Evolutionary conservation across 768 basidiomycete species (phyloP).

Genomic region (Auriscalpium orientale): DNA sequence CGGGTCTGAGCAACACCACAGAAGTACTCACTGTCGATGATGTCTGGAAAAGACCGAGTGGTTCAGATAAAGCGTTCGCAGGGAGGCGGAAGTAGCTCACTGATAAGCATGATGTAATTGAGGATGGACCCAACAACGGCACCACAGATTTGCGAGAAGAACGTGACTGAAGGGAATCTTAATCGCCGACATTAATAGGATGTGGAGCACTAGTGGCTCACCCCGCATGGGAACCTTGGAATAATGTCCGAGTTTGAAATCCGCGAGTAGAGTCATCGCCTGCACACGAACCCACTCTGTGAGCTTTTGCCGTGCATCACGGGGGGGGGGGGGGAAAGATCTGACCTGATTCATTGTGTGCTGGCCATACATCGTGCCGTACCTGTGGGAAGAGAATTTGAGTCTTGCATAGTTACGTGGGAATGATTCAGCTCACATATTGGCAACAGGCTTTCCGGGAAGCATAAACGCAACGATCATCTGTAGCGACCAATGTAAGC

Average conservation of each 20-base stretch:
- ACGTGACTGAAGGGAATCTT: slow-evolving; percentile 10
- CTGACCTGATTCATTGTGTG: slow-evolving; percentile 11
- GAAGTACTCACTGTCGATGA: slow-evolving; percentile 11
- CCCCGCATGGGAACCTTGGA: slow-evolving; percentile 20
- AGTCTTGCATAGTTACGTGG: neutral
- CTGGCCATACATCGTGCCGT: slow-evolving; percentile 8
- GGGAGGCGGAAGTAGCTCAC: neutral
- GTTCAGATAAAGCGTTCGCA: too few relatives aligned
- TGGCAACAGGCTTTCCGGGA: slow-evolving; percentile 27
- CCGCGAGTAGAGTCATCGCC: slow-evolving; percentile 14
- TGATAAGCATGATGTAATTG: slow-evolving; percentile 19
- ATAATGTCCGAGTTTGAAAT: slow-evolving; percentile 18
- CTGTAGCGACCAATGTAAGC: slow-evolving; percentile 6
- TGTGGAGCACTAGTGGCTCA: neutral
- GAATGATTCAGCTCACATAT: slow-evolving; percentile 18
- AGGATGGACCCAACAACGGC: slow-evolving; percentile 20
- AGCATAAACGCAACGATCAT: slow-evolving; percentile 26
- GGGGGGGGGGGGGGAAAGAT: neutral
- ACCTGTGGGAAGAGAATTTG: neutral
- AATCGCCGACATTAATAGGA: neutral
- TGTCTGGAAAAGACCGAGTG: neutral
- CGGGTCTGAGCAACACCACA: slow-evolving; percentile 4
- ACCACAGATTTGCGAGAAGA: slow-evolving; percentile 20
- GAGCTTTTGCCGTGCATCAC: neutral
- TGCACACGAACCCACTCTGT: neutral